These are phyloP conservation scores for Penicillium polonicum DNA, from an alignment of 2,329 filamentous ascomycete genomes.

Conservation along the genomic window DNA sequence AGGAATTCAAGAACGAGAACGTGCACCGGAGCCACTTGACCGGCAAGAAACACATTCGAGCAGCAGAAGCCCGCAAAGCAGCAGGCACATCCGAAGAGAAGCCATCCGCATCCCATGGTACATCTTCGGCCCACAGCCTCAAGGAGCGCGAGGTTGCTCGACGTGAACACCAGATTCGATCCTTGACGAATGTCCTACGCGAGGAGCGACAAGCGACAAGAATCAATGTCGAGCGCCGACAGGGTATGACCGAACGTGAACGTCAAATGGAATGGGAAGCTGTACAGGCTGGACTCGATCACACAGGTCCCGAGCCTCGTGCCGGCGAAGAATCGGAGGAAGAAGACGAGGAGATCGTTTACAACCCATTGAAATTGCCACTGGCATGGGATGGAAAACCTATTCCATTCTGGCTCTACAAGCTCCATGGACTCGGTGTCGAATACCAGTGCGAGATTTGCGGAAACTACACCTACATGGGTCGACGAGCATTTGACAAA, in stretches of 20 bases:
- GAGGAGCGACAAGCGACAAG: conserved; percentile 85
- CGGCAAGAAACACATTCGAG: conserved; percentile 90
- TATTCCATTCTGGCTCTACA: conserved; percentile 98
- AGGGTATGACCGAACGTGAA: conserved; percentile 96
- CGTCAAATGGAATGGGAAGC: conserved; percentile 91
- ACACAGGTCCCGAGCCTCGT: conserved; percentile 35
- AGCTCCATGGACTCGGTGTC: conserved; percentile 89
- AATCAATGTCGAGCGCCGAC: conserved; percentile 92
- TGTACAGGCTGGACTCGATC: conserved; percentile 64
- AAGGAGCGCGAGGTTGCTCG: conserved; percentile 91
- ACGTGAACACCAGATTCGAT: conserved; percentile 79
- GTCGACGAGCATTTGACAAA: conserved; percentile 92
- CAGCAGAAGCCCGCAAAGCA: conserved; percentile 63
- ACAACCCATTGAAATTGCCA: conserved; percentile 94
- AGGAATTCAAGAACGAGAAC: conserved; percentile 92
- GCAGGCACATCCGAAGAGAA: conserved; percentile 40
- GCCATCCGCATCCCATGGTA: conserved; percentile 23
- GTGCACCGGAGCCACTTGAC: conserved; percentile 86
- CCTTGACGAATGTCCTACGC: conserved; percentile 77
- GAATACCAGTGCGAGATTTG: conserved; percentile 97
- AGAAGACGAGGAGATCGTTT: conserved; percentile 82
- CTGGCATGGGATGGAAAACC: conserved; percentile 98
- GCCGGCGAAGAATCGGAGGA: conserved; percentile 65
- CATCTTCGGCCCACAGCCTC: conserved; percentile 50
- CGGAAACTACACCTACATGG: conserved; percentile 99